Percentiles rank a stretch among this genome's conserved stretches.
These are phyloP conservation scores for Coemansia sp. DNA, from an alignment of 192 early-diverging fungal genomes.

Conservation along the genomic window DNA sequence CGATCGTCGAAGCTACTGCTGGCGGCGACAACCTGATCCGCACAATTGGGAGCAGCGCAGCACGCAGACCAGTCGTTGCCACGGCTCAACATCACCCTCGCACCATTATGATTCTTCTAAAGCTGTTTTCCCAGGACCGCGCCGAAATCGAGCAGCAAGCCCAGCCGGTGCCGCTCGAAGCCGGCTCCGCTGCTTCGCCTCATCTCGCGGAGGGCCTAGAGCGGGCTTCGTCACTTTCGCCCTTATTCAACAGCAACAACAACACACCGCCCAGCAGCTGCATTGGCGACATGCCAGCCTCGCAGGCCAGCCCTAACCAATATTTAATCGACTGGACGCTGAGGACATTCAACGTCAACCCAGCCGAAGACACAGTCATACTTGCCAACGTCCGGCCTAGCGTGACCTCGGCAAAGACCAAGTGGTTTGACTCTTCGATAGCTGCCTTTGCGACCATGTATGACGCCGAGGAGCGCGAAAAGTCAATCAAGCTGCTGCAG, in stretches of 20 bases:
- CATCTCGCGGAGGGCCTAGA: not conserved
- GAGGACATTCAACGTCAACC: slow-evolving; percentile 1
- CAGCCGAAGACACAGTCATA: slow-evolving; percentile 6
- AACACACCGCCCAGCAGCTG: slow-evolving; percentile 1
- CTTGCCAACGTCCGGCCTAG: slow-evolving; percentile 10
- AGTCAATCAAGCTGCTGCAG: slow-evolving; percentile 10
- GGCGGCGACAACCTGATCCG: not conserved
- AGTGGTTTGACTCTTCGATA: slow-evolving; percentile 6
- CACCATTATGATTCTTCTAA: slow-evolving; percentile 5
- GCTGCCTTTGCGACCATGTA: slow-evolving; percentile 10
- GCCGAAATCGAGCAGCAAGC: not conserved
- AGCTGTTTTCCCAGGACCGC: slow-evolving; percentile 2
- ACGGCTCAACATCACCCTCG: not conserved
- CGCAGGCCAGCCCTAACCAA: not conserved
- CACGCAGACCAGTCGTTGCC: not conserved
- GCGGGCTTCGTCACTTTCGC: not conserved
- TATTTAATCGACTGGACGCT: slow-evolving; percentile 11
- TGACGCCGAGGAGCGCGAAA: slow-evolving; percentile 15
- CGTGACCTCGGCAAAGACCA: slow-evolving; percentile 9
- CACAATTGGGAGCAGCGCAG: not conserved
- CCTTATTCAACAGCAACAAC: not conserved
- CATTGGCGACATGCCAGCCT: not conserved
- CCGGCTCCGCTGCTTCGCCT: not conserved
- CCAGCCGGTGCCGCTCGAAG: not conserved
- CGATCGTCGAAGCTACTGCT: slow-evolving; percentile 1